phyloP scores from a whole-genome alignment of 1,284 basidiomycete genomes.

The Sphaerobolus stellatus region DNA sequence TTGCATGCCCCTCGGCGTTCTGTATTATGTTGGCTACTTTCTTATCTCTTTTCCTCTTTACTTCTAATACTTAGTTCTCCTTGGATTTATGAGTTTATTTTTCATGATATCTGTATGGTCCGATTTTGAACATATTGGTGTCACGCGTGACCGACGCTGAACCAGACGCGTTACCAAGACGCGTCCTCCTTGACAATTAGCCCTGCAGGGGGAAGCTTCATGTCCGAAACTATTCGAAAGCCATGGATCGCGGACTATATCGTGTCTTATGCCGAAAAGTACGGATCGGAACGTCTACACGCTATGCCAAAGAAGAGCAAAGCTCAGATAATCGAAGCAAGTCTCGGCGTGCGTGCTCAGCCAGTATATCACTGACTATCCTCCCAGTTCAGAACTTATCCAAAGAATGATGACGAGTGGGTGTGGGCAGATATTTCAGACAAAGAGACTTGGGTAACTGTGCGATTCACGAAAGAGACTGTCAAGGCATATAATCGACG shows the following conservation, averaged over 20 bases:
- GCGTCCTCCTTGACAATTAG: no score
- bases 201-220: no score
- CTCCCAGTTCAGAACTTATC: slow-evolving; percentile 38
- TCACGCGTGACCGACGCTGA: slow-evolving; percentile 8
- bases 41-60: neutral
- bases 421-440: slow-evolving; percentile 51
- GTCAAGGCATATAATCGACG: slow-evolving; percentile 30
- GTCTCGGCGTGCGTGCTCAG: neutral
- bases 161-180: no score
- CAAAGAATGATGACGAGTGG: slow-evolving; percentile 29
- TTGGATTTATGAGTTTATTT: no score
- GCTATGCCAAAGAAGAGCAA: slow-evolving; percentile 38
- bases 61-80: no score
- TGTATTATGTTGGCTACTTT: slow-evolving; percentile 5
- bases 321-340: slow-evolving; percentile 53
- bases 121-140: no score
- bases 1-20: slow-evolving; percentile 3
- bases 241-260: slow-evolving; percentile 59
- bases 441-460: slow-evolving; percentile 36
- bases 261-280: slow-evolving; percentile 43
- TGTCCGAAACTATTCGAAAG: slow-evolving; percentile 40
- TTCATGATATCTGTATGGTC: no score
- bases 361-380: slow-evolving; percentile 31
- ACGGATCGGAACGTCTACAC: slow-evolving; percentile 38
- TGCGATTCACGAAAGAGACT: slow-evolving; percentile 41